Conservation (phyloP, 2,329 filamentous ascomycete genomes). For the Colletotrichum spaethianum region DNA sequence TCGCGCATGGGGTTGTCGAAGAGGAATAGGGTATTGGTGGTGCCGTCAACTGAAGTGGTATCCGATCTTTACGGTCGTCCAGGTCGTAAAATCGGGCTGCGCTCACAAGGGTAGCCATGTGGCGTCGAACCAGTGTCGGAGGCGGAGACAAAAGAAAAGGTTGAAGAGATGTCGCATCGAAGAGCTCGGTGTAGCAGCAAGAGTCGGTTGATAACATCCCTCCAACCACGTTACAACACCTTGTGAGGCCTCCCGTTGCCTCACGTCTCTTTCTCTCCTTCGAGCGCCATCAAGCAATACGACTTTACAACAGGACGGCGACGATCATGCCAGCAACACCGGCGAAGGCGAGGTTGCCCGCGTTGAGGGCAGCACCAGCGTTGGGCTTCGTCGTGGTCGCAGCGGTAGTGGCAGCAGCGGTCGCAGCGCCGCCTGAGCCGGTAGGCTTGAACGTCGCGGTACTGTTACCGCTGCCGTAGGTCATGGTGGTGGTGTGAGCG, state of each 20-base stretch:
- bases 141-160: conserved; percentile 29
- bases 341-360: conserved; percentile 61
- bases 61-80: conserved; percentile 28
- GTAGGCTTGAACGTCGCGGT: conserved; percentile 51
- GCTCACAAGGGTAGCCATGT: neutral
- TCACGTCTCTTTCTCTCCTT: neutral
- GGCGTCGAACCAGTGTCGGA: conserved; percentile 11
- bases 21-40: conserved; percentile 33
- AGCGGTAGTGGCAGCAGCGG: conserved; percentile 39
- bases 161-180: conserved; percentile 37
- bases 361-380: conserved; percentile 55
- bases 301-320: conserved; percentile 65
- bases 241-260: neutral
- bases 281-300: neutral
- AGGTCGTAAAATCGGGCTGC: conserved; percentile 33
- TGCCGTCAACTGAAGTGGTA: conserved; percentile 25
- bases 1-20: conserved; percentile 31
- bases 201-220: conserved; percentile 10
- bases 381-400: conserved; percentile 45
- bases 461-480: conserved; percentile 56
- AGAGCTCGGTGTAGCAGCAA: conserved; percentile 26
- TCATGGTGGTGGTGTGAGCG: conserved; percentile 58
- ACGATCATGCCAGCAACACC: conserved; percentile 65
- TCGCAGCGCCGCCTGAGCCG: conserved; percentile 44
- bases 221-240: conserved; percentile 2